Conservation (phyloP, 805 yeast species). For the Spathaspora arborariae region DNA sequence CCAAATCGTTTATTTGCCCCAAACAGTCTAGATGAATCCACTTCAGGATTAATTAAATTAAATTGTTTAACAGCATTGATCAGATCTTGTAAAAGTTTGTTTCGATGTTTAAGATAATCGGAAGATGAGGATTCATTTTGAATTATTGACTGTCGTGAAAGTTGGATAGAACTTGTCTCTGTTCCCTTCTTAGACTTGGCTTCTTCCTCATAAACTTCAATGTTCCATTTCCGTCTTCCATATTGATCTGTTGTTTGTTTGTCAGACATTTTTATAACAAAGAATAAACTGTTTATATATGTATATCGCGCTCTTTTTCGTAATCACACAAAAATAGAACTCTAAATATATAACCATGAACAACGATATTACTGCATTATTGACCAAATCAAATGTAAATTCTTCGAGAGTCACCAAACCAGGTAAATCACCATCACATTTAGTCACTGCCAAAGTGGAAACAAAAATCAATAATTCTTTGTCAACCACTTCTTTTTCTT, state of each 20-base stretch:
- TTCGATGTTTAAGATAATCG: conserved; percentile 25
- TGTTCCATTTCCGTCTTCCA: conserved; percentile 75
- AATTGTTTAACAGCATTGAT: conserved; percentile 30
- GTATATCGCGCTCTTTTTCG: neutral
- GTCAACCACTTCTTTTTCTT: conserved; percentile 1
- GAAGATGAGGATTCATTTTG: conserved; percentile 14
- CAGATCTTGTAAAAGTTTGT: conserved; percentile 27
- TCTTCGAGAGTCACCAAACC: neutral
- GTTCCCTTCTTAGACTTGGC: conserved; percentile 28
- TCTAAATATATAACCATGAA: neutral
- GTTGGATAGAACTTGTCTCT: conserved; percentile 3
- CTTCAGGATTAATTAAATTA: conserved; percentile 28
- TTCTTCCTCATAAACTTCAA: conserved; percentile 54
- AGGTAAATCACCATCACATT: neutral
- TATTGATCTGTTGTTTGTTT: conserved; percentile 34
- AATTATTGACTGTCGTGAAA: neutral
- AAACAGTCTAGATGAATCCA: conserved; percentile 9
- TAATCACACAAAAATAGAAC: neutral
- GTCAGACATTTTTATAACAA: neutral
- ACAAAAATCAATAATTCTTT: neutral
- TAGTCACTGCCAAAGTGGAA: neutral
- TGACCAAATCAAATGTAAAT: neutral
- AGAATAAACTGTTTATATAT: neutral
- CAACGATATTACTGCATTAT: neutral
- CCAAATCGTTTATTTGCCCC: conserved; percentile 65